phyloP scores from a whole-genome alignment of 1,139 yeast genomes.

The Geotrichum siamense region DNA sequence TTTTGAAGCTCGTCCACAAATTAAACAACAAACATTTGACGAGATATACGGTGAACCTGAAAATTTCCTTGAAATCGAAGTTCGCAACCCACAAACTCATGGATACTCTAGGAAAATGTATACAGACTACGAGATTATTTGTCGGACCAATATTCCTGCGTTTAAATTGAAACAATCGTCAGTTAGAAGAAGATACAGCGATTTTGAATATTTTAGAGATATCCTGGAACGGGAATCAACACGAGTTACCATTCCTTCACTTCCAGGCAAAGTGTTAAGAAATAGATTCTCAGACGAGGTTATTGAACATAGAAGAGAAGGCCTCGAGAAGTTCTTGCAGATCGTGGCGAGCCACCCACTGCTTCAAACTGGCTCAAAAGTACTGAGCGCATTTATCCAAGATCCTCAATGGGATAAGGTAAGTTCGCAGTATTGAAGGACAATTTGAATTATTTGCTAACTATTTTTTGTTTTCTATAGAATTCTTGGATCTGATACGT shows the following conservation, averaged over 20 bases:
- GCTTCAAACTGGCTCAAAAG: conserved; percentile 81
- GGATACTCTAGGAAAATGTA: conserved; percentile 57
- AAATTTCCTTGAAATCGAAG: conserved; percentile 87
- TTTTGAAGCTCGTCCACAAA: conserved; percentile 37
- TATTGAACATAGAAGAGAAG: conserved; percentile 76
- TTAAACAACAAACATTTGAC: conserved; percentile 60
- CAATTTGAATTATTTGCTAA: not conserved
- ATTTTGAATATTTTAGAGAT: conserved; percentile 74
- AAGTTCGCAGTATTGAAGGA: conserved; percentile 15
- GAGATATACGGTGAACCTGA: conserved; percentile 94
- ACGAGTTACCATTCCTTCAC: conserved; percentile 72
- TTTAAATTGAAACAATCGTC: conserved; percentile 59
- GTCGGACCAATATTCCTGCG: conserved; percentile 73
- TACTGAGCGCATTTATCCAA: conserved; percentile 78
- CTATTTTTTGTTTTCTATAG: conserved; percentile 13
- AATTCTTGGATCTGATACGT: conserved; percentile 30
- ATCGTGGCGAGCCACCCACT: conserved; percentile 91
- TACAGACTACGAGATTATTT: conserved; percentile 87
- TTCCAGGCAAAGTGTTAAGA: conserved; percentile 77
- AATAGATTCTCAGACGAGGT: conserved; percentile 76
- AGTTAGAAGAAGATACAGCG: conserved; percentile 84
- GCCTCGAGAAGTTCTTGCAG: conserved; percentile 71
- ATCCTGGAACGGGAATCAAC: conserved; percentile 69
- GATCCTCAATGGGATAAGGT: conserved; percentile 73
- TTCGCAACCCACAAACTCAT: conserved; percentile 69